A percentile compares a stretch with the other conserved stretches of the same genome.
Evolutionary conservation across 495 filamentous ascomycete species (phyloP).

Genomic region (Aeminium ludgeri): DNA sequence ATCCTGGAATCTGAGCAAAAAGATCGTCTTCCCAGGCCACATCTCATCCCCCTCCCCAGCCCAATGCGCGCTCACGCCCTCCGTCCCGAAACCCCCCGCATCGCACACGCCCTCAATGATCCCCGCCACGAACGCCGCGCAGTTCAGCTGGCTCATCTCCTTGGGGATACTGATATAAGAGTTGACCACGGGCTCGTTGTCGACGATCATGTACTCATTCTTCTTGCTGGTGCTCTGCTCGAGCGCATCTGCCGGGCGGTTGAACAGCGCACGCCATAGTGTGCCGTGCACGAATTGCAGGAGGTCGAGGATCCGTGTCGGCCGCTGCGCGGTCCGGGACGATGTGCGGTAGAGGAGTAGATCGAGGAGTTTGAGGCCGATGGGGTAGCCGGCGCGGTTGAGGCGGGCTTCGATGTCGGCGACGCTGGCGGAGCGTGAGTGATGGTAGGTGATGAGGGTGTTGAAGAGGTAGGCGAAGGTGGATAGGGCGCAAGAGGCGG

Average conservation of each 20-base stretch:
- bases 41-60: slow-evolving; percentile 58
- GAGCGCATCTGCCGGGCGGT: slow-evolving; percentile 72
- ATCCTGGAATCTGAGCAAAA: slow-evolving; percentile 75
- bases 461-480: slow-evolving; percentile 91
- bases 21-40: slow-evolving; percentile 92
- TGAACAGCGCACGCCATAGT: slow-evolving; percentile 84
- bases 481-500: slow-evolving; percentile 72
- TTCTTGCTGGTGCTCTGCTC: slow-evolving; percentile 70
- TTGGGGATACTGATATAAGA: slow-evolving; percentile 79
- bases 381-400: slow-evolving; percentile 86
- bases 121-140: slow-evolving; percentile 86
- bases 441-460: slow-evolving; percentile 94
- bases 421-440: slow-evolving; percentile 74
- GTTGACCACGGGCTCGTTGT: slow-evolving; percentile 93
- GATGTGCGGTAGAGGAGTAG: slow-evolving; percentile 72
- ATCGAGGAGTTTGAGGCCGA: slow-evolving; percentile 87
- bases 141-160: slow-evolving; percentile 93
- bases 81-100: slow-evolving; percentile 68
- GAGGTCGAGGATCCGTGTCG: slow-evolving; percentile 75
- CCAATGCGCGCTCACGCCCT: slow-evolving; percentile 77
- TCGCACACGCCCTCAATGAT: slow-evolving; percentile 93
- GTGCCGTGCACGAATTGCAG: slow-evolving; percentile 86
- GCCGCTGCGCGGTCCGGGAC: slow-evolving; percentile 50
- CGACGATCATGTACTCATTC: slow-evolving; percentile 94
- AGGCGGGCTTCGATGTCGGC: slow-evolving; percentile 83